phyloP scores from a whole-genome alignment of 2,329 filamentous ascomycete species.

The Nemania bipapillata region DNA sequence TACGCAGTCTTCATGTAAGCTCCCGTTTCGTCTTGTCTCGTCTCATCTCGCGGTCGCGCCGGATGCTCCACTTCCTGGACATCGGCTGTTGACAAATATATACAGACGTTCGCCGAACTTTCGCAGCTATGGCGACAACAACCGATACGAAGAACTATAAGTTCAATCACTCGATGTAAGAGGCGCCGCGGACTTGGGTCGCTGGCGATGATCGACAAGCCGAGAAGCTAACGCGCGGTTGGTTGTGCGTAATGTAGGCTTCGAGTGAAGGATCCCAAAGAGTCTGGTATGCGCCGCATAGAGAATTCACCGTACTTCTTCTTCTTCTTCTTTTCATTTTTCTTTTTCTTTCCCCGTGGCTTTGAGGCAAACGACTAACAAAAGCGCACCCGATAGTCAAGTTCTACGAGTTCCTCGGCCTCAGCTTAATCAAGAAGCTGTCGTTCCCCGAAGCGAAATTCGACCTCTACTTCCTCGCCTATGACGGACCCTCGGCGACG shows the following conservation, averaged over 20 bases:
- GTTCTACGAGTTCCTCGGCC: constrained; percentile 93
- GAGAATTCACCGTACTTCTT: background rate
- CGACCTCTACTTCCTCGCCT: constrained; percentile 94
- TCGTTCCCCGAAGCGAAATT: constrained; percentile 89
- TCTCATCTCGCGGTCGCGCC: background rate
- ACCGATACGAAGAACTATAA: constrained; percentile 84
- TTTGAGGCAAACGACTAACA: background rate
- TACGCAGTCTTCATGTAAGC: constrained; percentile 37
- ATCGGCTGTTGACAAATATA: too few species aligned
- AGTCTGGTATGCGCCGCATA: constrained; percentile 64
- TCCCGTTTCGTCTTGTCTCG: too few species aligned
- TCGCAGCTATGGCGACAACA: constrained; percentile 70
- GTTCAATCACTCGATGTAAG: constrained; percentile 86
- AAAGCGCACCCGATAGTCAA: constrained; percentile 66
- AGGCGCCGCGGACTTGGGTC: background rate
- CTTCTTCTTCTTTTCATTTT: too few species aligned
- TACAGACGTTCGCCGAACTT: constrained; percentile 40
- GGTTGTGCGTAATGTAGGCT: constrained; percentile 66
- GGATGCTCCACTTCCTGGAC: background rate
- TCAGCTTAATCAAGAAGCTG: constrained; percentile 83
- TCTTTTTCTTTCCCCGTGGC: too few species aligned
- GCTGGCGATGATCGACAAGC: background rate
- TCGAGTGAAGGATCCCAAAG: constrained; percentile 92
- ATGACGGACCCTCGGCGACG: constrained; percentile 79
- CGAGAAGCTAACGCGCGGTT: constrained; percentile 25